Evolutionary conservation across 345 rosid species (phyloP).

Genomic region (Syzygium oleosum): DNA sequence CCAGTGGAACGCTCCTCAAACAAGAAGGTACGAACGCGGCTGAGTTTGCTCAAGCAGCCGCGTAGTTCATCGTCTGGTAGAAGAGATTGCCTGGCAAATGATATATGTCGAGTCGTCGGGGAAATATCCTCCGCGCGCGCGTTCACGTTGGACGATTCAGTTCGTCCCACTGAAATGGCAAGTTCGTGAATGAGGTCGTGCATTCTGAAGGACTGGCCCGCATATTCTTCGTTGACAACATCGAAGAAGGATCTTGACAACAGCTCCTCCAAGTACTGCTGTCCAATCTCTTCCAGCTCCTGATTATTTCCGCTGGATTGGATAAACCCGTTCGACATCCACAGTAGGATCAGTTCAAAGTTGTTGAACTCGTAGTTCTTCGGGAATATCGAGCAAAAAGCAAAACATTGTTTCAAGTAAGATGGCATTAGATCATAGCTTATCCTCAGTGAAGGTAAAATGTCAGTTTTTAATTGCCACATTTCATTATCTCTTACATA

Average conservation of each 20-base stretch:
- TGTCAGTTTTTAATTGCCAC: conserved; percentile 8
- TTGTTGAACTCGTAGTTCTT: conserved; percentile 5
- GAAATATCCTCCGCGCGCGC: not conserved
- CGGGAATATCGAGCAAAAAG: conserved; percentile 19
- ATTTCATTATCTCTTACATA: conserved; percentile 8
- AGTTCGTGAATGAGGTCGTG: conserved; percentile 26
- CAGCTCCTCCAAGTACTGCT: conserved; percentile 8
- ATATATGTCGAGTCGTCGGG: conserved; percentile 4
- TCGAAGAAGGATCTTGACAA: conserved; percentile 19
- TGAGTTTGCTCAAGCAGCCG: not conserved
- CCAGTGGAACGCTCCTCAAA: not conserved
- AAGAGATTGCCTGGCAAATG: not conserved
- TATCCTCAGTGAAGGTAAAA: conserved; percentile 10
- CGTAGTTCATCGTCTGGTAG: not conserved
- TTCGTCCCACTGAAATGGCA: conserved; percentile 1
- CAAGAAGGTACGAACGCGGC: not conserved
- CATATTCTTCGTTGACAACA: not conserved
- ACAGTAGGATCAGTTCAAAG: not conserved
- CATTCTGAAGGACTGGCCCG: not conserved
- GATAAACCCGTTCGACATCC: conserved; percentile 5
- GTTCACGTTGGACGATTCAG: not conserved
- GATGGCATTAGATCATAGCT: conserved; percentile 23
- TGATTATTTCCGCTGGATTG: not conserved
- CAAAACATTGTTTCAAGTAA: conserved; percentile 24
- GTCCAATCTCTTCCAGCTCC: conserved; percentile 3